A percentile compares a stretch with the other conserved stretches of the same genome.
Evolutionary conservation across 441 rosid genomes (phyloP).

Genomic region (Gossypium gossypioides): DNA sequence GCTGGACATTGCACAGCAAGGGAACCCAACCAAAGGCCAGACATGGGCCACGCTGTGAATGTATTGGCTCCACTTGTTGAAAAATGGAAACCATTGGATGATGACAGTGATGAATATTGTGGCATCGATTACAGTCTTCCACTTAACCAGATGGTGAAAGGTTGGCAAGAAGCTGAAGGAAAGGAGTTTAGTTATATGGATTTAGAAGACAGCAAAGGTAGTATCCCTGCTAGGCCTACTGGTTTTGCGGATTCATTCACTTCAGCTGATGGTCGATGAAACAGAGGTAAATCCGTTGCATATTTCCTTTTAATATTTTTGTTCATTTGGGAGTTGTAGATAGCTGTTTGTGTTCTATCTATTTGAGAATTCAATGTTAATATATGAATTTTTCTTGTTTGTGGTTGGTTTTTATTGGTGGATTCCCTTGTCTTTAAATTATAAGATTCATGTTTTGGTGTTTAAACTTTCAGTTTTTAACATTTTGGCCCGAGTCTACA

Average conservation of each 20-base stretch:
- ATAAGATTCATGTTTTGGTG: slow-evolving; percentile 11
- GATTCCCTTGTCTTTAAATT: background rate
- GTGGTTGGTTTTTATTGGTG: background rate
- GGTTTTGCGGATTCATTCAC: slow-evolving; percentile 64
- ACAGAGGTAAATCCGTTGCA: background rate
- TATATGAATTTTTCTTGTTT: slow-evolving; percentile 1
- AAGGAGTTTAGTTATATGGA: slow-evolving; percentile 40
- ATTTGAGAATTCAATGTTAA: slow-evolving; percentile 20
- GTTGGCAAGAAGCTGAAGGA: slow-evolving; percentile 73
- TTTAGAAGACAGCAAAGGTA: slow-evolving; percentile 54
- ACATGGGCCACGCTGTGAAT: slow-evolving; percentile 67
- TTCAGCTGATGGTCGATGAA: slow-evolving; percentile 59
- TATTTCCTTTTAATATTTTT: background rate
- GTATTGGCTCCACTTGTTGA: slow-evolving; percentile 56
- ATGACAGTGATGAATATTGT: slow-evolving; percentile 41
- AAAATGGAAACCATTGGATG: slow-evolving; percentile 56
- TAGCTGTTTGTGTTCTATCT: slow-evolving; percentile 14
- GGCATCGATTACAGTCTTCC: slow-evolving; percentile 73
- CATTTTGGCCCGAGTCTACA: background rate
- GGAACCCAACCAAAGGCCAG: slow-evolving; percentile 64
- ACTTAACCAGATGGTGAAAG: slow-evolving; percentile 64
- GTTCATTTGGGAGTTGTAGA: slow-evolving; percentile 22
- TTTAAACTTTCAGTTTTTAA: slow-evolving; percentile 12
- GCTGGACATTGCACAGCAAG: slow-evolving; percentile 74
- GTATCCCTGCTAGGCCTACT: slow-evolving; percentile 61